Base-by-base conservation (phyloP, 2,329 filamentous ascomycete genomes). In the Penicillium polonicum region DNA sequence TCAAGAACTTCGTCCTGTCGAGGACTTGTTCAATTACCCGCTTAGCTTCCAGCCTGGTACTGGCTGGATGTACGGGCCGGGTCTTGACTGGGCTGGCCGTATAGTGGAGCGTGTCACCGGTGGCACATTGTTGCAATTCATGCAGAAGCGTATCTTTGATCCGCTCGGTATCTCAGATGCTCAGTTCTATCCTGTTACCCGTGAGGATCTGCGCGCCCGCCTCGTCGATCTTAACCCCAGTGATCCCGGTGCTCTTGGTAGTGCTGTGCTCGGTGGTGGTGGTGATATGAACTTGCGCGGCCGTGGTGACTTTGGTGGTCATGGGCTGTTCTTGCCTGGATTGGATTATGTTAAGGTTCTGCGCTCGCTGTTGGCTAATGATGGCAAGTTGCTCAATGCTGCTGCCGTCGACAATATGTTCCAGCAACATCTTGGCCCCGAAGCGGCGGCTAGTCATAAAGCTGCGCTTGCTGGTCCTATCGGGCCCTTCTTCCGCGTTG, bases 81-180 rank as follows among this genome's bases (percentile, higher is more conserved):
- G 77, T 1, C 65, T 81, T 1, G 83, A 85, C 69, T 85, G 81
- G 82, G 79, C 78, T 0, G 82, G 83, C 3, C 73, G 76, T 0
- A 70, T 84, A 0, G 73, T 85, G 1, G 82, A 84, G 62, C 71
- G 76, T 0, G 64, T 81, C 0, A 80, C 80, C 0, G 76, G 76
- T 0, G 52, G 64, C 9, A 75, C 73, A 0, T 68, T 85, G 3
- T 72, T 78, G 3, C 74, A 78, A 2, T 76, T 74, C 48, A 74
- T 84, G 62, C 69, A 78, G 12, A 61, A 76, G 52, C 72, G 78
- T 46, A 77, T 84, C 19, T 80, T 75, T 60, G 67, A 66, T 0
- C 80, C 79, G 2, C 70, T 85, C 1, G 75, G 74, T 13, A 75
- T 82, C 42, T 65, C 58, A 4, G 71, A 74, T 51, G 72, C 72